phyloP scores from a whole-genome alignment of 176 grass and related monocot species.

The Rhipidocladum racemiflorum region DNA sequence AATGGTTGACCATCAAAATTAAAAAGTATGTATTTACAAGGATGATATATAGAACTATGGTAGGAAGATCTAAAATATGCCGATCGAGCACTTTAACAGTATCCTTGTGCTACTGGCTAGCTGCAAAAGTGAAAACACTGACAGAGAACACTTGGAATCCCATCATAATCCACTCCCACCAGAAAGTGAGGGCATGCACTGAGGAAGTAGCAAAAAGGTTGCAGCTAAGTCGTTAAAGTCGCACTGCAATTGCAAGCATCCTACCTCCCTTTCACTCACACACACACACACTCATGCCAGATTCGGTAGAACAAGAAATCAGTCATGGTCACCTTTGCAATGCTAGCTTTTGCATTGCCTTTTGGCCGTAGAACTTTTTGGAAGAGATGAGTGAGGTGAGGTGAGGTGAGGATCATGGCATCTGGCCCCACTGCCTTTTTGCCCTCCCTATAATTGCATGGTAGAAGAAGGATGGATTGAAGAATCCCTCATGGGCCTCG shows the following conservation, averaged over 20 bases:
- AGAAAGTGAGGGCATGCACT: background rate
- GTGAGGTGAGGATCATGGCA: background rate
- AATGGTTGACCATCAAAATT: background rate
- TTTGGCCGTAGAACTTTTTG: conserved; percentile 9
- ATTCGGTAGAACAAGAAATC: background rate
- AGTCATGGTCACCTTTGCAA: conserved; percentile 21
- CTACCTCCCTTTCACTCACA: background rate
- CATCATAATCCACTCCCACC: conserved; percentile 19
- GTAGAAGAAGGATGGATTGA: background rate
- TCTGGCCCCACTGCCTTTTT: conserved; percentile 20
- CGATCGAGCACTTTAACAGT: background rate
- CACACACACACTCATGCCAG: background rate
- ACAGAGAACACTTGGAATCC: background rate
- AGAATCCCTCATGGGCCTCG: background rate
- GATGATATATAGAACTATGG: background rate
- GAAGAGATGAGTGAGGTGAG: background rate
- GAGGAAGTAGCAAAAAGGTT: background rate
- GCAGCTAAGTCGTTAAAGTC: background rate
- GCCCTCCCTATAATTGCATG: conserved; percentile 17
- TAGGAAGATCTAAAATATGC: background rate
- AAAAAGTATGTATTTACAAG: background rate
- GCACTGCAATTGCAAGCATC: conserved; percentile 19
- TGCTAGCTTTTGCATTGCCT: conserved; percentile 11
- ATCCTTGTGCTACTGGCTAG: background rate
- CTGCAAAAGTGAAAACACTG: background rate